phyloP scores from a whole-genome alignment of 139 green algal species.

The Mesostigma viride region DNA sequence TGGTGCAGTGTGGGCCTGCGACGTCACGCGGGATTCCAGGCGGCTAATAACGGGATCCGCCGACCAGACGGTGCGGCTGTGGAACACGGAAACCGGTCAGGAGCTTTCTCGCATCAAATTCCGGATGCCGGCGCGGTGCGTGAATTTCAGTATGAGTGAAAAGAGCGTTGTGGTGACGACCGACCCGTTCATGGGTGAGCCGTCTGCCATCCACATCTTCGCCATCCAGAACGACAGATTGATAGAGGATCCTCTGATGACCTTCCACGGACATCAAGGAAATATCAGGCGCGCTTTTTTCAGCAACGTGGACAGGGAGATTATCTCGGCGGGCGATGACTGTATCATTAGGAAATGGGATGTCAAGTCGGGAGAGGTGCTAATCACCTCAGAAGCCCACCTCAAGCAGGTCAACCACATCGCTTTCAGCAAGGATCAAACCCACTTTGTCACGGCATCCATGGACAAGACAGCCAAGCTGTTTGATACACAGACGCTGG shows the following conservation, averaged over 20 bases:
- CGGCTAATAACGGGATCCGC: conserved; percentile 72
- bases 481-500: conserved; percentile 47
- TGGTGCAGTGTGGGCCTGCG: conserved; percentile 78
- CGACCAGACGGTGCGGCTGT: conserved; percentile 80
- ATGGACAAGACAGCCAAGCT: conserved; percentile 78
- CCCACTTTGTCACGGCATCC: conserved; percentile 87
- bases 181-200: conserved; percentile 76
- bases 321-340: conserved; percentile 78
- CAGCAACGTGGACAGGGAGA: conserved; percentile 55
- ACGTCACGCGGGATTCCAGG: conserved; percentile 61
- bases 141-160: conserved; percentile 65
- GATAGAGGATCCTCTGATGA: conserved; percentile 22
- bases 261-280: conserved; percentile 23
- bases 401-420: conserved; percentile 7
- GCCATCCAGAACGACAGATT: conserved; percentile 50
- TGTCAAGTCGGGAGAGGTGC: conserved; percentile 37
- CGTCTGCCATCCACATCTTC: conserved; percentile 43
- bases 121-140: conserved; percentile 63
- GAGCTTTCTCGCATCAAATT: conserved; percentile 70
- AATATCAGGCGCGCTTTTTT: conserved; percentile 39
- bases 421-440: conserved; percentile 54
- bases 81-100: conserved; percentile 68
- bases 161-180: conserved; percentile 65
- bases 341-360: conserved; percentile 51
- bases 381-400: conserved; percentile 38